These are phyloP conservation scores for Novymonas esmeraldas DNA, from an alignment of 208 protist genomes.

Conservation along the genomic window DNA sequence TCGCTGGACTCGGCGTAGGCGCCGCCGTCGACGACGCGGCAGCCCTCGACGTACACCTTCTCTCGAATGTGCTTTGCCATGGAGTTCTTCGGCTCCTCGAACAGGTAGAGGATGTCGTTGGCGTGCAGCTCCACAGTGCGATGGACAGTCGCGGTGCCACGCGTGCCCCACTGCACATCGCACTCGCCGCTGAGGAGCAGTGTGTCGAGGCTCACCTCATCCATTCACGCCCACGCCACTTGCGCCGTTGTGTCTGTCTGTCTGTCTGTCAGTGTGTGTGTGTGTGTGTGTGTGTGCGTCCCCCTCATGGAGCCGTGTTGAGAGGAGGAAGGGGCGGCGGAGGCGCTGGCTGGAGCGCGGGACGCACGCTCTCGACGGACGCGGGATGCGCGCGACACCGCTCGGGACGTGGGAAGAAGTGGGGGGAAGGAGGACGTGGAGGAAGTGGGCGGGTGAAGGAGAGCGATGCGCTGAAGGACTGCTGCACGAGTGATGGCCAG, in stretches of 20 bases:
- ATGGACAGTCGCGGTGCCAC: conserved; percentile 13
- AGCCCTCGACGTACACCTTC: conserved; percentile 55
- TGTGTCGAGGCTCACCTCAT: conserved; percentile 46
- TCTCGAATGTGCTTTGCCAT: conserved; percentile 64
- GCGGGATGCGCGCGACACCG: too few relatives aligned
- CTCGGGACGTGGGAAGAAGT: too few relatives aligned
- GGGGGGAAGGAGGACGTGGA: too few relatives aligned
- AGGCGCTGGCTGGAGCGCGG: too few relatives aligned
- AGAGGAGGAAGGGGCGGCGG: too few relatives aligned
- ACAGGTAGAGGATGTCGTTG: conserved; percentile 60
- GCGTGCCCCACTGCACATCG: conserved; percentile 36
- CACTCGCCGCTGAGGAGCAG: conserved; percentile 48
- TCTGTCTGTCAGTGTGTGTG: neutral
- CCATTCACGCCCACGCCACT: conserved; percentile 22
- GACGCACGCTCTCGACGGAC: too few relatives aligned
- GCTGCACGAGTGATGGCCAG: too few relatives aligned
- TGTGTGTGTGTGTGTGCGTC: neutral
- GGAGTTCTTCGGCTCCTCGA: conserved; percentile 60
- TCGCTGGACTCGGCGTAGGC: conserved; percentile 24
- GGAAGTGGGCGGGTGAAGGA: too few relatives aligned
- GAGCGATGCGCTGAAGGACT: too few relatives aligned
- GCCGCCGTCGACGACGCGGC: conserved; percentile 53
- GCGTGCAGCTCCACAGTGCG: conserved; percentile 67
- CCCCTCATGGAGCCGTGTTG: too few relatives aligned
- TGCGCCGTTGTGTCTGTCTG: too few relatives aligned